These are phyloP conservation scores for Globisporangium spiculum DNA, from an alignment of 352 stramenopile genomes.

Conservation along the genomic window DNA sequence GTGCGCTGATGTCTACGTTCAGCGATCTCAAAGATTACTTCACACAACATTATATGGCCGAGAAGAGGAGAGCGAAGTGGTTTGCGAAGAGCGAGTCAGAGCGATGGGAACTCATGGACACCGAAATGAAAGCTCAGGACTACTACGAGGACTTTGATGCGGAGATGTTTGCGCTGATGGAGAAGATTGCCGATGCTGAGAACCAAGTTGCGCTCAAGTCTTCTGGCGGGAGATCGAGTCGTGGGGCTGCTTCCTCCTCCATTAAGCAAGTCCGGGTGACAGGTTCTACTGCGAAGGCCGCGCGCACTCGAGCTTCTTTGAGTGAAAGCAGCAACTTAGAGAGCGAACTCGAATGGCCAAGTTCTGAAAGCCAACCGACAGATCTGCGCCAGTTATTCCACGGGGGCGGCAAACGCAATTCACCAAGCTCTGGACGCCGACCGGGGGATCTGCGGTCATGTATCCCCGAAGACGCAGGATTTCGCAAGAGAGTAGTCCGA, in stretches of 20 bases:
- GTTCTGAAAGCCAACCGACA: too few species aligned
- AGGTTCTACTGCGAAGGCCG: background rate
- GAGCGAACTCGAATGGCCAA: background rate
- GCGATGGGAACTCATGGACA: background rate
- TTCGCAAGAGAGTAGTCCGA: background rate
- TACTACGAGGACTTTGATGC: background rate
- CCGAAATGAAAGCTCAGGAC: background rate
- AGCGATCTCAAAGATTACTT: background rate
- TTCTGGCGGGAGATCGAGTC: background rate
- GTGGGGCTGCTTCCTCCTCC: background rate
- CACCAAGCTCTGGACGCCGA: background rate
- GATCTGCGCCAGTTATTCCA: too few species aligned
- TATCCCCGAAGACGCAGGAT: background rate
- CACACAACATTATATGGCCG: background rate
- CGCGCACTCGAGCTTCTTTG: background rate
- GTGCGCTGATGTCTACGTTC: background rate
- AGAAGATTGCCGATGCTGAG: background rate
- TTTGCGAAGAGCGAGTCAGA: background rate
- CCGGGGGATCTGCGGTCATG: background rate
- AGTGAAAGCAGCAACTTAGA: background rate
- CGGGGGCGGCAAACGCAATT: background rate
- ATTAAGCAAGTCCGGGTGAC: background rate
- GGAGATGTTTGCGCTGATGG: background rate
- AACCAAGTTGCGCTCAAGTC: background rate
- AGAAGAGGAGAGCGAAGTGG: background rate